These are phyloP conservation scores for Russula vinacea DNA, from an alignment of 768 basidiomycete species.

Conservation along the genomic window DNA sequence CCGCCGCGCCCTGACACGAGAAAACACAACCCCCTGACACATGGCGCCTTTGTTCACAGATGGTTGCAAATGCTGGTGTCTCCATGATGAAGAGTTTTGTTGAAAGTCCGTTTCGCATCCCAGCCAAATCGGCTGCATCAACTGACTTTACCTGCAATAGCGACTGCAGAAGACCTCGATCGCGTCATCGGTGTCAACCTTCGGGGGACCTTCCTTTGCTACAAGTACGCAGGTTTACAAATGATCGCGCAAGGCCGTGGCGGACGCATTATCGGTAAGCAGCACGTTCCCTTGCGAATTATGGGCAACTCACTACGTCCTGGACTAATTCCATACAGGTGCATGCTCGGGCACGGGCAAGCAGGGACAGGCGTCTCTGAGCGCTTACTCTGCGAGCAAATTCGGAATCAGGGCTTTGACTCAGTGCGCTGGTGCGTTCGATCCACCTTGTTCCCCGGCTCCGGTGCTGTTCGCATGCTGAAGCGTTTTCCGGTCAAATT, in stretches of 20 bases:
- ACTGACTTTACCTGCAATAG: conserved; percentile 14
- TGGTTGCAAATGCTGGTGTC: conserved; percentile 35
- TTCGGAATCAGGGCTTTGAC: conserved; percentile 37
- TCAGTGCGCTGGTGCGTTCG: conserved; percentile 30
- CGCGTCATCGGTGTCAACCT: conserved; percentile 28
- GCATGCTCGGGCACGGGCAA: conserved; percentile 17
- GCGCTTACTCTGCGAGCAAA: conserved; percentile 37
- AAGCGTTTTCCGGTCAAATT: neutral
- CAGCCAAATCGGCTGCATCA: neutral
- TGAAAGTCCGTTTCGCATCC: conserved; percentile 27
- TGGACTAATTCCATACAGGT: conserved; percentile 9
- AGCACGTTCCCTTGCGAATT: neutral
- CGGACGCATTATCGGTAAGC: conserved; percentile 31
- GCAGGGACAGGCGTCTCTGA: conserved; percentile 19
- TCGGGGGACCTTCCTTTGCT: conserved; percentile 31
- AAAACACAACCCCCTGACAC: neutral
- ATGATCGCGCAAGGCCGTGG: conserved; percentile 33
- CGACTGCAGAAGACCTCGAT: conserved; percentile 31
- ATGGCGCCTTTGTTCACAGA: conserved; percentile 19
- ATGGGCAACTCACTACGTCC: neutral
- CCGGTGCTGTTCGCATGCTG: conserved; percentile 10
- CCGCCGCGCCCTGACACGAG: neutral
- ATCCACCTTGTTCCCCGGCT: neutral
- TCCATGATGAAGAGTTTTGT: conserved; percentile 21
- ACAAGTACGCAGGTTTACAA: conserved; percentile 31